These are phyloP conservation scores for Leishmania arabica DNA, from an alignment of 208 protist genomes.

Conservation along the genomic window DNA sequence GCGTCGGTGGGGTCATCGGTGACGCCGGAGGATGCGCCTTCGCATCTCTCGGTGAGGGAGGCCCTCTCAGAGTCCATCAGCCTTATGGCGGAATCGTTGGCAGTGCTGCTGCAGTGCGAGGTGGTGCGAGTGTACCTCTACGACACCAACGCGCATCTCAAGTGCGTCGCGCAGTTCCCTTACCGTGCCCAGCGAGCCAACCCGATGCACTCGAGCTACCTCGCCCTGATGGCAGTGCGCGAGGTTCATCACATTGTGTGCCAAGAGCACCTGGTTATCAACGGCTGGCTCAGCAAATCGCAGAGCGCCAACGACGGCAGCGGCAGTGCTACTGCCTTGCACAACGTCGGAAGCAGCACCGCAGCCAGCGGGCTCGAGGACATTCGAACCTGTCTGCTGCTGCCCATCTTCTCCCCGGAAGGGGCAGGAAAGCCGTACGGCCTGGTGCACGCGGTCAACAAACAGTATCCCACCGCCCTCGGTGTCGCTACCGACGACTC, in stretches of 20 bases:
- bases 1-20: not conserved
- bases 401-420: conserved; percentile 65
- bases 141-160: conserved; percentile 71
- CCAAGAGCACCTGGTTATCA: conserved; percentile 71
- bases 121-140: conserved; percentile 89
- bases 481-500: conserved; percentile 4
- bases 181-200: conserved; percentile 45
- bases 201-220: conserved; percentile 68
- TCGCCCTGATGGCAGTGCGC: conserved; percentile 80
- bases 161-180: conserved; percentile 73
- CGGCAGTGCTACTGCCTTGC: no score
- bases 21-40: not conserved
- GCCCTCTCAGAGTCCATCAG: conserved; percentile 48
- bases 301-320: conserved; percentile 22
- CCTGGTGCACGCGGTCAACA: conserved; percentile 92
- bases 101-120: conserved; percentile 77
- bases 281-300: conserved; percentile 46
- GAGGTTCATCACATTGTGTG: conserved; percentile 83
- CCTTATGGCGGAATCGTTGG: conserved; percentile 80
- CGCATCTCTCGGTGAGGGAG: conserved; percentile 8
- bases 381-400: conserved; percentile 85
- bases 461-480: conserved; percentile 38
- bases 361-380: conserved; percentile 56
- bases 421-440: conserved; percentile 45
- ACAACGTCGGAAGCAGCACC: not conserved